Evolutionary conservation across 192 early-diverging fungal species (phyloP).

Genomic region (Coemansia reversa): DNA sequence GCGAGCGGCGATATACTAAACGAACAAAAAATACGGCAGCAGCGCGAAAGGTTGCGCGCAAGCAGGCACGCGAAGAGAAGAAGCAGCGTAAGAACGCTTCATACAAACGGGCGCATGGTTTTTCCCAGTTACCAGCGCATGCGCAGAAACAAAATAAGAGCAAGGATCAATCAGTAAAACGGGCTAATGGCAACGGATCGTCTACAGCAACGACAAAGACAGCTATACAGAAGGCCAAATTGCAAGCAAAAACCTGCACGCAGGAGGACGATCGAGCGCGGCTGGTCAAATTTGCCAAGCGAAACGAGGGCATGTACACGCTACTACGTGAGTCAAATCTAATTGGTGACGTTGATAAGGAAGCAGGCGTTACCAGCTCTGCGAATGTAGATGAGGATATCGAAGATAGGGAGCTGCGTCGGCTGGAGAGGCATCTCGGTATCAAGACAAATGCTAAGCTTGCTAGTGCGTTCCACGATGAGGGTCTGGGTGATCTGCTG

Average conservation of each 20-base stretch:
- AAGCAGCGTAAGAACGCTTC: constrained; percentile 47
- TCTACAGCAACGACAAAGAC: background rate
- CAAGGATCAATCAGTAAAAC: background rate
- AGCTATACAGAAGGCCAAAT: background rate
- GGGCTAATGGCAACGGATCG: background rate
- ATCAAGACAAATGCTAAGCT: constrained; percentile 52
- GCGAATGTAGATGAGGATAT: constrained; percentile 23
- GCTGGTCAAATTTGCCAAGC: constrained; percentile 55
- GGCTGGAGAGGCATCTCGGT: constrained; percentile 51
- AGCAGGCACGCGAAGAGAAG: constrained; percentile 53
- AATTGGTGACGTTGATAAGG: constrained; percentile 38
- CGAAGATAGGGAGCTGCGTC: constrained; percentile 55
- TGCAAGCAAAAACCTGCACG: background rate
- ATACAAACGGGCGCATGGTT: constrained; percentile 25
- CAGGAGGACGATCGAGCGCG: constrained; percentile 36
- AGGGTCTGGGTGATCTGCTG: constrained; percentile 51
- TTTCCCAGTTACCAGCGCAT: background rate
- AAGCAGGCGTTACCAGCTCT: constrained; percentile 26
- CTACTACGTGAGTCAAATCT: constrained; percentile 51
- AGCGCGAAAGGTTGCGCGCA: constrained; percentile 47
- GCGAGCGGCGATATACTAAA: constrained; percentile 40
- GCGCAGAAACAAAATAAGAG: background rate
- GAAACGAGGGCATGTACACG: constrained; percentile 54
- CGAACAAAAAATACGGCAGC: constrained; percentile 29
- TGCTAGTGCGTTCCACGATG: constrained; percentile 36